phyloP scores from a whole-genome alignment of 305 asterid genomes.

The Petunia hybrid region DNA sequence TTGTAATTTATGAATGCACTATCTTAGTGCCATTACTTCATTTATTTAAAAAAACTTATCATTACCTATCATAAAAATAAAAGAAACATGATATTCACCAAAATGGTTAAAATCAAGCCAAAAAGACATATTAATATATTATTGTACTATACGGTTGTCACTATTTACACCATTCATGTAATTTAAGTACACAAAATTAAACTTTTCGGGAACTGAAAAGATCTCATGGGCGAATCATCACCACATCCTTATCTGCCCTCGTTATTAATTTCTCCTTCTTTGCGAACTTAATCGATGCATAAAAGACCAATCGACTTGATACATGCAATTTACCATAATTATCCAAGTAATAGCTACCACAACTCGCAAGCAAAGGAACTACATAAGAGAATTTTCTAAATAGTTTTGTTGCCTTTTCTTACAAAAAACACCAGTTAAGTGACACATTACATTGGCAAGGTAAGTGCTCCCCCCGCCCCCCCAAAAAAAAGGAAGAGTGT shows the following conservation, averaged over 20 bases:
- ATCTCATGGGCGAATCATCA: conserved; percentile 1
- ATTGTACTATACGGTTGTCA: not conserved
- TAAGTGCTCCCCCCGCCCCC: not conserved
- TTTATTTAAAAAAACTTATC: no score
- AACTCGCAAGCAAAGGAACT: conserved; percentile 16
- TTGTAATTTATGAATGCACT: no score
- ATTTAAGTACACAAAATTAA: not conserved
- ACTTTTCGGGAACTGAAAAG: not conserved
- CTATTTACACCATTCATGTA: conserved; percentile 5
- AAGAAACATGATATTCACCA: not conserved
- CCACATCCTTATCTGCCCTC: not conserved
- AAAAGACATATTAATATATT: not conserved
- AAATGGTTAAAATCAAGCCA: not conserved
- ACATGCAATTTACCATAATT: not conserved
- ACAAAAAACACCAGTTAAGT: not conserved
- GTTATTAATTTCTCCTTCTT: not conserved
- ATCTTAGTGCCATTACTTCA: no score
- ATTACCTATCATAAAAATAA: not conserved
- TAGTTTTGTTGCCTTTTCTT: not conserved
- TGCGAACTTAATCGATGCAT: not conserved
- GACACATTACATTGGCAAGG: conserved; percentile 3
- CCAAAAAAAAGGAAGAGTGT: not conserved
- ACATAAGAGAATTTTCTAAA: not conserved
- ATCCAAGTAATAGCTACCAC: not conserved
- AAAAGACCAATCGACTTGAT: conserved; percentile 15